Conservation (phyloP, 177 flowering plant genomes). For the Telopea speciosissima region DNA sequence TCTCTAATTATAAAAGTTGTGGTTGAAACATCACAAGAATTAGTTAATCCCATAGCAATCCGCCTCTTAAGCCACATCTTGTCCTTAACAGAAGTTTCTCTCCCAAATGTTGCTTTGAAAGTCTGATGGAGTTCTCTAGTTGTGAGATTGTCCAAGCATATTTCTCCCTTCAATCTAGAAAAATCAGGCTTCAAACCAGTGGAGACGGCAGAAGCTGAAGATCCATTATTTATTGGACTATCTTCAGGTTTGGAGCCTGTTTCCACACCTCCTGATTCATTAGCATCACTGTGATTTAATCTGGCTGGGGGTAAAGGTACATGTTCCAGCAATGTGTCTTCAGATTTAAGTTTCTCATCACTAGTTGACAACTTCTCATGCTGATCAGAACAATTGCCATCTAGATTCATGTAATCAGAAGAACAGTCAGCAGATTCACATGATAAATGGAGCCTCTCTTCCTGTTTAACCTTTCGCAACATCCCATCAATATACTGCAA, state of each 20-base stretch:
- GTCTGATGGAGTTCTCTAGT: constrained; percentile 86
- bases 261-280: constrained; percentile 21
- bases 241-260: constrained; percentile 29
- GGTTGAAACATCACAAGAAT: constrained; percentile 75
- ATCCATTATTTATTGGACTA: constrained; percentile 22
- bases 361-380: constrained; percentile 22
- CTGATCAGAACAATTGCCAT: constrained; percentile 28
- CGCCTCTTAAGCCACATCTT: constrained; percentile 94
- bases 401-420: constrained; percentile 29
- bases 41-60: constrained; percentile 82
- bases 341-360: constrained; percentile 30
- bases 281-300: constrained; percentile 17
- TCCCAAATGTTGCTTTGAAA: constrained; percentile 86
- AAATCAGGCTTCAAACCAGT: constrained; percentile 49
- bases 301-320: constrained; percentile 18
- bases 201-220: constrained; percentile 29
- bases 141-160: constrained; percentile 69
- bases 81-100: constrained; percentile 88
- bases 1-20: constrained; percentile 52
- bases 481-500: constrained; percentile 37
- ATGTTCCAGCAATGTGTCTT: constrained; percentile 37
- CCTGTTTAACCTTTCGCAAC: constrained; percentile 44
- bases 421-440: constrained; percentile 27
- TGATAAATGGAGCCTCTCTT: constrained; percentile 34
- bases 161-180: constrained; percentile 54